These are phyloP conservation scores for Calonectria hongkongensis DNA, from an alignment of 2,329 filamentous ascomycete species.

Conservation along the genomic window DNA sequence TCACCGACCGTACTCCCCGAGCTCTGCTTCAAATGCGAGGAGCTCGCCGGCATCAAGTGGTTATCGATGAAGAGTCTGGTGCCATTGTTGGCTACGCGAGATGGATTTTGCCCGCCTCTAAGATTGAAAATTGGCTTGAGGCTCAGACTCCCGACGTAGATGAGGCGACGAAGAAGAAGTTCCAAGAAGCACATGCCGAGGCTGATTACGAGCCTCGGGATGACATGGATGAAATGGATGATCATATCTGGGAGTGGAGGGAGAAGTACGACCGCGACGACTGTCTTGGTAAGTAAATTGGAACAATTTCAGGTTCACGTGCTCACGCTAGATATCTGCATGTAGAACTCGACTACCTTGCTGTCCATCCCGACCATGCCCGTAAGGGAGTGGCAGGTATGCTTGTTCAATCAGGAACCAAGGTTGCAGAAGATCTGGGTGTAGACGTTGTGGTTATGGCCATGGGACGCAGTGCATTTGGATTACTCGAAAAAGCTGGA, in stretches of 20 bases:
- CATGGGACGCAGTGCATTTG: background rate
- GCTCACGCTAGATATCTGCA: background rate
- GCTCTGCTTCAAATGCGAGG: background rate
- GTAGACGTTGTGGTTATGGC: background rate
- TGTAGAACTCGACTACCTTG: background rate
- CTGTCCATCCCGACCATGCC: background rate
- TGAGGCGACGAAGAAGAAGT: background rate
- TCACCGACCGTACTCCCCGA: background rate
- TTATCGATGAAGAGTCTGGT: conserved; percentile 7
- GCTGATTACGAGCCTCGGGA: background rate
- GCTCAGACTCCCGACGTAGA: background rate
- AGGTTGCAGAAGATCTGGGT: background rate
- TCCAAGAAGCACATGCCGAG: background rate
- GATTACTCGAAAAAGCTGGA: background rate
- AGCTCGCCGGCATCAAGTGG: conserved; percentile 1
- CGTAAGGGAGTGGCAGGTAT: background rate
- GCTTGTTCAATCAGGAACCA: background rate
- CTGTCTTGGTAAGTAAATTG: background rate
- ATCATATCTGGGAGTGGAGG: conserved; percentile 8
- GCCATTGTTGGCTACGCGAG: background rate
- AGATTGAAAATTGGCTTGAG: conserved; percentile 1
- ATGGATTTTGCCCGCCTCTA: background rate
- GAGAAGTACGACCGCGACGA: background rate
- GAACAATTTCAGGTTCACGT: background rate
- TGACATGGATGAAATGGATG: conserved; percentile 18